These are phyloP conservation scores for Juncus inflexus DNA, from an alignment of 176 grass and related monocot genomes.

Conservation along the genomic window DNA sequence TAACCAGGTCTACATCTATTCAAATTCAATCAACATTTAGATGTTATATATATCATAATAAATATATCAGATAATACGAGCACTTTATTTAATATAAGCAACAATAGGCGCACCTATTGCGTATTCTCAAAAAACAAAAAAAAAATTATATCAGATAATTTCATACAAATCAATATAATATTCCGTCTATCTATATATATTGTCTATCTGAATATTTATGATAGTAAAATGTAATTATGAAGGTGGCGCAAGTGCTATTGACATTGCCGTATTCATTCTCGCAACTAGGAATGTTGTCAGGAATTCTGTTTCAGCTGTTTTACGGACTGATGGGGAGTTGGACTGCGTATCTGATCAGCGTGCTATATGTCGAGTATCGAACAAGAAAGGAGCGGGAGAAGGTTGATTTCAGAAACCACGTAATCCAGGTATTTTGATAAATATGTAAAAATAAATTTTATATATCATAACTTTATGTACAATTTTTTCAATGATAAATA, in stretches of 20 bases:
- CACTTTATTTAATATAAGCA: background rate
- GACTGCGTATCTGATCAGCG: constrained; percentile 92
- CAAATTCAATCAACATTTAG: too few species aligned
- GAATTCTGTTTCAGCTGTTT: constrained; percentile 64
- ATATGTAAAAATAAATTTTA: background rate
- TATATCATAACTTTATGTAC: too few species aligned
- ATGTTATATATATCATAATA: too few species aligned
- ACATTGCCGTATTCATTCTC: constrained; percentile 98
- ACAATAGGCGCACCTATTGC: too few species aligned
- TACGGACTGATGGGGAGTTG: constrained; percentile 94
- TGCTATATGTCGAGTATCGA: constrained; percentile 88
- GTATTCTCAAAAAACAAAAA: too few species aligned
- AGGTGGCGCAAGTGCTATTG: constrained; percentile 98
- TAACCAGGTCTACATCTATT: constrained; percentile 53
- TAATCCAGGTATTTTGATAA: constrained; percentile 56
- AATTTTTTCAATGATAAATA: too few species aligned
- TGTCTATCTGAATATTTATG: constrained; percentile 5
- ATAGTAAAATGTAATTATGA: background rate
- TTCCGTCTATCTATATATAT: background rate
- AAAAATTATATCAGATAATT: background rate
- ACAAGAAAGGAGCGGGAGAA: constrained; percentile 80
- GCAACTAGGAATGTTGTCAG: constrained; percentile 83
- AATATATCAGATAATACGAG: background rate
- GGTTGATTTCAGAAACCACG: constrained; percentile 90
- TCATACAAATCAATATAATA: too few species aligned